Evolutionary conservation across 2,329 filamentous ascomycete species (phyloP).

Genomic region (Fusarium praegraminearum): DNA sequence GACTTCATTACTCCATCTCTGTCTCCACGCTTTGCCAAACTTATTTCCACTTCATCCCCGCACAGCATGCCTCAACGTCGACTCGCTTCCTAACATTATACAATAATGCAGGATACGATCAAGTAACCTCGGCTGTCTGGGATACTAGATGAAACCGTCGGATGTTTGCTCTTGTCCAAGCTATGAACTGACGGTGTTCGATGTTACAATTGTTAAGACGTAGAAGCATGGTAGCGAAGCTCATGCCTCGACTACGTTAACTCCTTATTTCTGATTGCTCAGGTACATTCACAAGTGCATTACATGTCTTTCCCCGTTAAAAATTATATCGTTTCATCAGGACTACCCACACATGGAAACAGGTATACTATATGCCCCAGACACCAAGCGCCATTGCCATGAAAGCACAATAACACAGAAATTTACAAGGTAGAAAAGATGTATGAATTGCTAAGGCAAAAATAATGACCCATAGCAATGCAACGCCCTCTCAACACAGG

Average conservation of each 20-base stretch:
- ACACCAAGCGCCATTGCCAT: constrained; percentile 54
- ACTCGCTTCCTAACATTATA: neutral
- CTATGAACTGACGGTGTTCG: neutral
- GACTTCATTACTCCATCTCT: constrained; percentile 38
- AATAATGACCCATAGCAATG: constrained; percentile 35
- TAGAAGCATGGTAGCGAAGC: neutral
- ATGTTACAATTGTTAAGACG: neutral
- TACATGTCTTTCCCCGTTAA: neutral
- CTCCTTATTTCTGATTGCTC: neutral
- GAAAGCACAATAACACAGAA: constrained; percentile 47
- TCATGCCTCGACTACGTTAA: neutral
- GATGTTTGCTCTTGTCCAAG: neutral
- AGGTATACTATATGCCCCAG: constrained; percentile 51
- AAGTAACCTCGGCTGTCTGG: neutral
- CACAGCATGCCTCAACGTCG: neutral
- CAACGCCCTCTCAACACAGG: constrained; percentile 26
- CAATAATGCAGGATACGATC: neutral
- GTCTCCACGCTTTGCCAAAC: constrained; percentile 12
- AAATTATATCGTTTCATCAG: constrained; percentile 30
- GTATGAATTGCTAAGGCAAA: constrained; percentile 42
- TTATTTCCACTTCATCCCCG: constrained; percentile 13
- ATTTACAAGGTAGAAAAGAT: constrained; percentile 41
- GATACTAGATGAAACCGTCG: neutral
- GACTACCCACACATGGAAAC: constrained; percentile 33
- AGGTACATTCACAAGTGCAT: neutral